Base-by-base conservation (phyloP, 495 filamentous ascomycete genomes). In the Tuber borchii region DNA sequence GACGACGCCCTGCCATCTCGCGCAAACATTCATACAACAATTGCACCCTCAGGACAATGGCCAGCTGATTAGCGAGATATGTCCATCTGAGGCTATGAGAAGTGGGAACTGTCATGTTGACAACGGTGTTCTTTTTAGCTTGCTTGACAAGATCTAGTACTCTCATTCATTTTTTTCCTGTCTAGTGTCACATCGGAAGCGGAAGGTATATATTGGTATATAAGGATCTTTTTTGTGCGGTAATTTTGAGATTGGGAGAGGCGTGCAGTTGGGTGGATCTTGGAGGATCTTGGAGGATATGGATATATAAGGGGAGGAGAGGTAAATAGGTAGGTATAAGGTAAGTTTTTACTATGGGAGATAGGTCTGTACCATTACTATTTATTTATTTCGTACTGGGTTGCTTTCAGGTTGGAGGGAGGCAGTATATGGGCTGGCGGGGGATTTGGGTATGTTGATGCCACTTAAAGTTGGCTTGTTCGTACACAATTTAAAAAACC, bases 11-110 rank as follows among this genome's bases (percentile, higher is more conserved):
- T 79, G 78, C 34, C 73, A 76, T 17, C 46, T 79, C 42, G 73
- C 78, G 16, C 78, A 79, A 20, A 48, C 78, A 42, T 79, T 71
- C 71, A 79, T 79, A 73, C 46, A 79, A 40, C 78, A 79, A 43
- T 44, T 79, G 7, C 78, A 79, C 73, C 70, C 77, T 14, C 73
- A 81, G 69, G 37, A n/a, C 34, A 37, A 65, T 17, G 39, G 37
- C 34, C 74, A 65, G 22, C 44, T 77, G 17, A 39, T 78, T 10
- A 43, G 68, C 43, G 65, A 74, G 22, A 81, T 80, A 10, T 80
- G 74, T 34, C 71, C 77, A 70, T 72, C 78, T 39, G 74, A 40
- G 20, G 76, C 80, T 51, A 77, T 81, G 79, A 37, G 74, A 6
- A 39, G 39, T 37, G 70, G 73, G 65, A 73, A 79, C 61, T 79